A percentile compares a stretch with the other conserved stretches of the same genome.
Evolutionary conservation across 202 grass and related monocot species (phyloP).

Genomic region (Setaria viridis): DNA sequence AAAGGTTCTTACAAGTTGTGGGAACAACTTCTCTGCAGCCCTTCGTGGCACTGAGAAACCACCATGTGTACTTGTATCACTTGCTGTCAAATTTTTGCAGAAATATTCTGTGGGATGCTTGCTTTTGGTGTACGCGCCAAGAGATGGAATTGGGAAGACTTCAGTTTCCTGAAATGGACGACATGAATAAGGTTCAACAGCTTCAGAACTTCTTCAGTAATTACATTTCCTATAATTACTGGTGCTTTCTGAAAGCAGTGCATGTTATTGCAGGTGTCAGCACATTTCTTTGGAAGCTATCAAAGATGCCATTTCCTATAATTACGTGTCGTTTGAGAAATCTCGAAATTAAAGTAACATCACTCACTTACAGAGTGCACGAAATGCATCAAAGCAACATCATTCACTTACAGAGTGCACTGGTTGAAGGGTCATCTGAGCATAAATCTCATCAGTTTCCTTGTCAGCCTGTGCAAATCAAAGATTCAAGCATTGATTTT

Average conservation of each 20-base stretch:
- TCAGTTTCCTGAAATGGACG: conserved; percentile 76
- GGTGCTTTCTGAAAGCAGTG: background rate
- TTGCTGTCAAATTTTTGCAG: conserved; percentile 94
- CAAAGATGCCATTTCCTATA: background rate
- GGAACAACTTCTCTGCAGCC: conserved; percentile 95
- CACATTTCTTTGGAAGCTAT: background rate
- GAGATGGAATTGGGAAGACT: conserved; percentile 84
- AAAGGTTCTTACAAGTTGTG: conserved; percentile 67
- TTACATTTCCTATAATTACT: background rate
- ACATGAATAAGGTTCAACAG: background rate
- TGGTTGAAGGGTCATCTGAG: conserved; percentile 96
- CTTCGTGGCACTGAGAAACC: conserved; percentile 94
- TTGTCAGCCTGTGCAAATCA: conserved; percentile 76
- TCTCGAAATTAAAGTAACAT: background rate
- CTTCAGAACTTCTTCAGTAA: background rate
- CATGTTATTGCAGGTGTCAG: background rate
- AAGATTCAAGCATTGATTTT: background rate
- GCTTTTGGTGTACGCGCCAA: conserved; percentile 72
- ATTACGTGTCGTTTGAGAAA: background rate
- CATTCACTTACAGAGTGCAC: conserved; percentile 77
- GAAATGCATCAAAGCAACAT: conserved; percentile 17
- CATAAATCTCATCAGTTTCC: conserved; percentile 96
- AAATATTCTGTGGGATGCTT: conserved; percentile 93
- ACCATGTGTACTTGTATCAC: conserved; percentile 96
- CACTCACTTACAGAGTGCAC: background rate